Conservation (phyloP, 495 filamentous ascomycete species). For the Penicillium manginii region DNA sequence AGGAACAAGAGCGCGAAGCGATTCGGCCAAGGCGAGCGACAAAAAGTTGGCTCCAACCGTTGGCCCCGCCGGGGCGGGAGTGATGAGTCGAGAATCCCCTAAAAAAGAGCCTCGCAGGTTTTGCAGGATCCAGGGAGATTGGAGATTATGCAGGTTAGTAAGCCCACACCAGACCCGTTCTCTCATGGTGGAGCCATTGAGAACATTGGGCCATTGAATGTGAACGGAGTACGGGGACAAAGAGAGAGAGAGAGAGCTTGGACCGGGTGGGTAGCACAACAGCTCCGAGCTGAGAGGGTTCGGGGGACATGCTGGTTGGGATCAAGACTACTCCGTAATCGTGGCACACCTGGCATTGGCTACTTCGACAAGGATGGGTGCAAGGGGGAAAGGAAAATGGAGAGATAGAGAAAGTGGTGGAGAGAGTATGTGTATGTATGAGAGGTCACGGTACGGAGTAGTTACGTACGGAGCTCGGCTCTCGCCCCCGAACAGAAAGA, state of each 20-base stretch:
- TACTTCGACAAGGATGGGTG: neutral
- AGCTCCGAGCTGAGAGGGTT: neutral
- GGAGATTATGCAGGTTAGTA: constrained; percentile 19
- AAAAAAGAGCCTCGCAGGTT: neutral
- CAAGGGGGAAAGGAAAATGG: neutral
- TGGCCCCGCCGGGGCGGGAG: constrained; percentile 11
- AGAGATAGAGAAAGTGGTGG: neutral
- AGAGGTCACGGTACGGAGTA: neutral
- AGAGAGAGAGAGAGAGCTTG: constrained; percentile 11
- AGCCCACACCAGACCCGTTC: constrained; percentile 1
- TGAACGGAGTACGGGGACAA: constrained; percentile 3
- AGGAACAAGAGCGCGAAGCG: constrained; percentile 14
- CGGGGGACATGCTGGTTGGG: constrained; percentile 4
- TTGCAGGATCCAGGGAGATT: constrained; percentile 6
- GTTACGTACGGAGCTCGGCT: neutral
- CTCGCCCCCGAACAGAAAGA: neutral
- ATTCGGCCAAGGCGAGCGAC: constrained; percentile 8
- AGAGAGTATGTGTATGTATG: neutral
- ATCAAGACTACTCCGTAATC: neutral
- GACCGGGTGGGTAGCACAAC: constrained; percentile 7
- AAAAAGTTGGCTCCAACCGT: constrained; percentile 11
- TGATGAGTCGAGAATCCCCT: neutral
- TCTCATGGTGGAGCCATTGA: constrained; percentile 8
- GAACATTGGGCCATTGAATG: neutral
- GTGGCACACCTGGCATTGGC: neutral